Percentiles rank a stretch among this genome's conserved stretches.
These are phyloP conservation scores for Trametes polyzona DNA, from an alignment of 1,284 basidiomycete genomes.

Conservation along the genomic window DNA sequence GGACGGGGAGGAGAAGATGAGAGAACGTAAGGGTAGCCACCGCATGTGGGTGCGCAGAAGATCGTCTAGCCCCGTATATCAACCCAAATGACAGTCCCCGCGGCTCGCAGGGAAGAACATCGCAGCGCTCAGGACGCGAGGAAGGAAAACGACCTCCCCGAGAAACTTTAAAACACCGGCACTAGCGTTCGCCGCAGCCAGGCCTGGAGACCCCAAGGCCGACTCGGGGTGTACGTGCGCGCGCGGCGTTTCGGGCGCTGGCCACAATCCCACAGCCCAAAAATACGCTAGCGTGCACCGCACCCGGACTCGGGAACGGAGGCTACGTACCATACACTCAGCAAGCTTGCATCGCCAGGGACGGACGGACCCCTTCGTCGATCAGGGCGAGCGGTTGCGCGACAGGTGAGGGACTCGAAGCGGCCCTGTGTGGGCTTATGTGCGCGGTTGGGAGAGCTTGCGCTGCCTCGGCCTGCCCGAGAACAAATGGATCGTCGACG, in stretches of 20 bases:
- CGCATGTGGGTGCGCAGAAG: not conserved
- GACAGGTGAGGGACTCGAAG: not conserved
- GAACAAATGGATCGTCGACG: not conserved
- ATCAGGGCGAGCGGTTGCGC: not conserved
- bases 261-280: not conserved
- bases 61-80: not conserved
- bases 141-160: not conserved
- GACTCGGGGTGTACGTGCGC: too few relatives aligned
- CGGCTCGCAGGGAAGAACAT: not conserved
- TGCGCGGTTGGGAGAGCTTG: not conserved
- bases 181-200: not conserved
- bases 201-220: not conserved
- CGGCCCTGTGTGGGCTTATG: not conserved
- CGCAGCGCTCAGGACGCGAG: not conserved
- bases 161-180: constrained; percentile 3
- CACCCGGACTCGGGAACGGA: not conserved
- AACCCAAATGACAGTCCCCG: not conserved
- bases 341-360: not conserved
- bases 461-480: not conserved
- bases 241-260: not conserved
- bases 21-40: not conserved
- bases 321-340: not conserved
- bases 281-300: not conserved
- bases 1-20: not conserved
- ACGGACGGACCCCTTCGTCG: not conserved